Evolutionary conservation across 1,139 yeast genomes (phyloP), one percentile per base, ranked within the genome.

Genomic region (Yamadazyma conglobata): DNA sequence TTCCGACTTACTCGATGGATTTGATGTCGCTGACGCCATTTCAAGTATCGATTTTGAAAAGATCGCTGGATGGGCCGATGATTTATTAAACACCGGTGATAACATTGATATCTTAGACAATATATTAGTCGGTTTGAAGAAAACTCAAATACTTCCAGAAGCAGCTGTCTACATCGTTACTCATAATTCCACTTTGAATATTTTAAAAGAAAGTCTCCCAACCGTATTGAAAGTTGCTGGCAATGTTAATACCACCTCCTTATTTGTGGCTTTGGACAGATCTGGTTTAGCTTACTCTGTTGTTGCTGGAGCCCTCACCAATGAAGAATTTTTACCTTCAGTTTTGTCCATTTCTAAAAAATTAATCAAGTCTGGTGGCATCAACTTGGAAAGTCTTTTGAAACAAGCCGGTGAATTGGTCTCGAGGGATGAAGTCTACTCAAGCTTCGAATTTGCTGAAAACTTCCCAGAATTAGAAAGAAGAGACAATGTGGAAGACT

Each of bases 401-500:
- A 31, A 40, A 15, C 48, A 44, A 27, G 53, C 48, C 10, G 52
- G 43, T 24, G 28, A 45, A 27, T 37, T 44, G 12, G 29, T 43
- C 19, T 23, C 19, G 7, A 42, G 38, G 31, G 37, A 34, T 22
- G 28, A 19, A 10, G 22, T 27, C 18, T 27, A 33, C 15, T 28
- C 26, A 11, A 29, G 37, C 5, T 38, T 36, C 10, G 42, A 38
- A 15, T 34, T 34, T 23, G 30, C 36, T 20, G 39, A 33, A 22
- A 24, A 31, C 6, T 29, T 37, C 16, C 36, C 28, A 23, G 16
- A 23, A 4, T 11, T 41, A 10, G 43, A 41, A 28, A 58, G 48
- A 40, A 57, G 66, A 48, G 62, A 56, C 41, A 59, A 60, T 35
- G 43, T 60, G 28, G 58, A 54, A 38, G 63, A 59, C 32, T 55